These are phyloP conservation scores for Cladosporium sp. DNA, from an alignment of 2,329 filamentous ascomycete genomes.

Conservation along the genomic window DNA sequence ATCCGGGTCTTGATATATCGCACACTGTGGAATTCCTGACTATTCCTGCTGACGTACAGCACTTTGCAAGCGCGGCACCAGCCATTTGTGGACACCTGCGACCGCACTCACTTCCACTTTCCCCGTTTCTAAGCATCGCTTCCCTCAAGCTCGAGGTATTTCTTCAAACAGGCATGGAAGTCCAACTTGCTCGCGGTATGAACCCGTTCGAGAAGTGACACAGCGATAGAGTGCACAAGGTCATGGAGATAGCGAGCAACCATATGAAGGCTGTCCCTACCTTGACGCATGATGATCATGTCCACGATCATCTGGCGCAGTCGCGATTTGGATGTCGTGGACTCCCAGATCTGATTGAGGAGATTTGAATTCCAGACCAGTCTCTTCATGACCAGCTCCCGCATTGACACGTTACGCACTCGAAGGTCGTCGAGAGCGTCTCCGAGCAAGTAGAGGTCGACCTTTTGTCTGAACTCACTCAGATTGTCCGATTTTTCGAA, in stretches of 20 bases:
- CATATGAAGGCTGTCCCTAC: neutral
- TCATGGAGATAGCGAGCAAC: neutral
- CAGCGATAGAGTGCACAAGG: neutral
- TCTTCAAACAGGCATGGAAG: too few species aligned
- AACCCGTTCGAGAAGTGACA: neutral
- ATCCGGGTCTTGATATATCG: too few species aligned
- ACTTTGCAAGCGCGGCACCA: neutral
- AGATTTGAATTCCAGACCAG: neutral
- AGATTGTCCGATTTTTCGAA: neutral
- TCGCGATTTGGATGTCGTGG: neutral
- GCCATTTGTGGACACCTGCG: too few species aligned
- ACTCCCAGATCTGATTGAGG: neutral
- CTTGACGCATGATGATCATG: neutral
- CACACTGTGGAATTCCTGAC: too few species aligned
- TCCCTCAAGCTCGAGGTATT: too few species aligned
- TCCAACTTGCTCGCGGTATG: too few species aligned
- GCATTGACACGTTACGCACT: neutral
- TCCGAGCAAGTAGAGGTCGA: neutral
- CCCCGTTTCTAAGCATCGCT: too few species aligned
- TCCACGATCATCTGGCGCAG: neutral
- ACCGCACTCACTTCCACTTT: neutral
- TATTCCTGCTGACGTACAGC: too few species aligned
- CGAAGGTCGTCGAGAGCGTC: neutral
- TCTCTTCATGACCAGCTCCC: neutral
- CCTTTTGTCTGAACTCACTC: neutral